Conservation (phyloP, 2,329 filamentous ascomycete species). For the Tolypocladium tropicale region DNA sequence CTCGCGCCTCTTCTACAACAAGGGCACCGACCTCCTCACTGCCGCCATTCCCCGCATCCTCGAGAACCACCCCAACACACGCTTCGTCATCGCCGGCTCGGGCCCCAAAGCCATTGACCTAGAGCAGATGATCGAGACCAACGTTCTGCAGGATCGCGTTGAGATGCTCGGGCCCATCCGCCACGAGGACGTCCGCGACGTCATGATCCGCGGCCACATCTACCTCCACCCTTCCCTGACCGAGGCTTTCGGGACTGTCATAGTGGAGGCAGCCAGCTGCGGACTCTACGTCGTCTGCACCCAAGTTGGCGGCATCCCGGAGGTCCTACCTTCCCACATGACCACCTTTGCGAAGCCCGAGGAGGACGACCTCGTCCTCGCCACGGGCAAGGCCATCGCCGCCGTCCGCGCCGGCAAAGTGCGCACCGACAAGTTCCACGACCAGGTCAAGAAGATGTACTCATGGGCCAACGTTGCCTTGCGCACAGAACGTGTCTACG, state of each 20-base stretch:
- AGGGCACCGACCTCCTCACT: conserved; percentile 93
- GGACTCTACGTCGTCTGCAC: conserved; percentile 96
- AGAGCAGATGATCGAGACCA: conserved; percentile 95
- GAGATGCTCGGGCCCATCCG: conserved; percentile 85
- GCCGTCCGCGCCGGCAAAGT: conserved; percentile 78
- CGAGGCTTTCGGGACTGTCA: conserved; percentile 94
- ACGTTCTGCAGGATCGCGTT: conserved; percentile 86
- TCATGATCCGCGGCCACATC: conserved; percentile 95
- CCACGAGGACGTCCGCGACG: conserved; percentile 92
- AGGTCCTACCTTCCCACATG: conserved; percentile 93
- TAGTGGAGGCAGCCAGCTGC: conserved; percentile 93
- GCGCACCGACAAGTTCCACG: conserved; percentile 87
- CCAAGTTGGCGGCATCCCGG: conserved; percentile 90
- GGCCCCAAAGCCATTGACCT: conserved; percentile 96
- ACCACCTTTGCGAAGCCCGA: conserved; percentile 95
- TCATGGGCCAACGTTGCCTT: conserved; percentile 94
- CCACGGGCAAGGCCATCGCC: conserved; percentile 81
- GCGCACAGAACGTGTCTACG: conserved; percentile 89
- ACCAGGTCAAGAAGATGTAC: conserved; percentile 97
- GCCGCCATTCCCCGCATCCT: conserved; percentile 90
- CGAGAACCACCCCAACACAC: conserved; percentile 79
- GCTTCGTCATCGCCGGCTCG: conserved; percentile 92
- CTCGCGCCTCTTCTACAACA: conserved; percentile 96
- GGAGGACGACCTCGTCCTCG: conserved; percentile 85
- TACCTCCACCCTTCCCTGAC: conserved; percentile 93